phyloP scores from a whole-genome alignment of 2,329 filamentous ascomycete species.

The Cercospora sp. region DNA sequence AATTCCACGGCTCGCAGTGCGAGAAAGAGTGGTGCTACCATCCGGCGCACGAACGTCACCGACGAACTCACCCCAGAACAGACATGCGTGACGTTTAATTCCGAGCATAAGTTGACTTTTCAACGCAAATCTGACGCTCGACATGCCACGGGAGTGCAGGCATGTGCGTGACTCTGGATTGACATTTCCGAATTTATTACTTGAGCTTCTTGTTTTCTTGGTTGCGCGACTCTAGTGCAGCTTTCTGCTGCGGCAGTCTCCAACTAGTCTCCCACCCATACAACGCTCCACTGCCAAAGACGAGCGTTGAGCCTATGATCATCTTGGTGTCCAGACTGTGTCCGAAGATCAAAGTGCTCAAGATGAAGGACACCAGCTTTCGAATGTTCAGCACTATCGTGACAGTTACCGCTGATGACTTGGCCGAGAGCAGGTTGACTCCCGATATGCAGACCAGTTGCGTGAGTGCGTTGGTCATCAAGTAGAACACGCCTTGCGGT shows the following conservation, averaged over 20 bases:
- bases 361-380: slow-evolving; percentile 84
- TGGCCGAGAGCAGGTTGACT: slow-evolving; percentile 88
- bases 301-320: slow-evolving; percentile 75
- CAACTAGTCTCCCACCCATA: slow-evolving; percentile 74
- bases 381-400: slow-evolving; percentile 95
- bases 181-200: neutral
- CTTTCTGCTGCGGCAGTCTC: slow-evolving; percentile 42
- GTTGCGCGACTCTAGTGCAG: neutral
- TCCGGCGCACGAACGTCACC: neutral
- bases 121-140: neutral
- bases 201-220: neutral
- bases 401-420: slow-evolving; percentile 87
- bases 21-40: neutral
- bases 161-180: neutral
- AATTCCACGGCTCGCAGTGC: neutral
- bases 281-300: slow-evolving; percentile 86
- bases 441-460: slow-evolving; percentile 95
- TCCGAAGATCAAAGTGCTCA: slow-evolving; percentile 94
- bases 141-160: neutral
- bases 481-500: slow-evolving; percentile 70
- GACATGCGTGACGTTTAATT: neutral
- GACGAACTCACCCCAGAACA: neutral
- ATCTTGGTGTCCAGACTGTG: slow-evolving; percentile 77
- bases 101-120: neutral
- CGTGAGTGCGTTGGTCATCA: slow-evolving; percentile 77